Percentiles rank a stretch among this genome's conserved stretches.
phyloP scores from a whole-genome alignment of 2,329 filamentous ascomycete species.

The Colletotrichum aenigma region DNA sequence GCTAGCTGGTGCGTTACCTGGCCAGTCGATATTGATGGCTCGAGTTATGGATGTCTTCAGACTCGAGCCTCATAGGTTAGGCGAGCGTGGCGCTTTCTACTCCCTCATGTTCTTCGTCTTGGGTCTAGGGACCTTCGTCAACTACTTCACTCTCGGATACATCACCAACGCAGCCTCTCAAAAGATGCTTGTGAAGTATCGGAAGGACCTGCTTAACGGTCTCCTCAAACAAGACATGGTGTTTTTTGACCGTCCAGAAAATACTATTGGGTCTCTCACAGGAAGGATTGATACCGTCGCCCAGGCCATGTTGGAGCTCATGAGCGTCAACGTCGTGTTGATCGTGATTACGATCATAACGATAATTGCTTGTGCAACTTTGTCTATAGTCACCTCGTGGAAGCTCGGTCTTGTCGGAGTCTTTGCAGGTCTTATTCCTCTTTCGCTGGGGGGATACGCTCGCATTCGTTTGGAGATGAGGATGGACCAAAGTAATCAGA shows the following conservation, averaged over 20 bases:
- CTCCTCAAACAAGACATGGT: slow-evolving; percentile 44
- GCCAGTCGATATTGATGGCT: slow-evolving; percentile 46
- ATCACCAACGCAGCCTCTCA: slow-evolving; percentile 19
- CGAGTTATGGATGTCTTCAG: slow-evolving; percentile 45
- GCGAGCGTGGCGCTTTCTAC: slow-evolving; percentile 40
- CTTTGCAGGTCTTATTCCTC: slow-evolving; percentile 43
- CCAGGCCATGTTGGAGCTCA: slow-evolving; percentile 48
- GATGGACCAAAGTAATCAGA: slow-evolving; percentile 38
- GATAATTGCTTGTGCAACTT: slow-evolving; percentile 39
- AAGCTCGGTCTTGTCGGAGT: slow-evolving; percentile 48
- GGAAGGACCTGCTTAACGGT: slow-evolving; percentile 28
- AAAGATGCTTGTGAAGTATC: neutral
- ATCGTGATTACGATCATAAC: slow-evolving; percentile 45
- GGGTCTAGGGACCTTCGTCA: slow-evolving; percentile 23
- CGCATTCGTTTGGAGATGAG: slow-evolving; percentile 47
- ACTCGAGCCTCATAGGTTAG: neutral
- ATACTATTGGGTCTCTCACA: slow-evolving; percentile 36
- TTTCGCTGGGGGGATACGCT: slow-evolving; percentile 43
- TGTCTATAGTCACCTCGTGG: slow-evolving; percentile 47
- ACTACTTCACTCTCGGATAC: slow-evolving; percentile 25
- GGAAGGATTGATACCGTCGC: slow-evolving; percentile 33
- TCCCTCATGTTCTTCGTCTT: slow-evolving; percentile 34
- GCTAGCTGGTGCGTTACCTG: slow-evolving; percentile 40
- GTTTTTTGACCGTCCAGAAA: slow-evolving; percentile 37
- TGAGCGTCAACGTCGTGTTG: slow-evolving; percentile 45